Evolutionary conservation across 495 filamentous ascomycete species (phyloP).

Genomic region (Aspergillus asperescens): DNA sequence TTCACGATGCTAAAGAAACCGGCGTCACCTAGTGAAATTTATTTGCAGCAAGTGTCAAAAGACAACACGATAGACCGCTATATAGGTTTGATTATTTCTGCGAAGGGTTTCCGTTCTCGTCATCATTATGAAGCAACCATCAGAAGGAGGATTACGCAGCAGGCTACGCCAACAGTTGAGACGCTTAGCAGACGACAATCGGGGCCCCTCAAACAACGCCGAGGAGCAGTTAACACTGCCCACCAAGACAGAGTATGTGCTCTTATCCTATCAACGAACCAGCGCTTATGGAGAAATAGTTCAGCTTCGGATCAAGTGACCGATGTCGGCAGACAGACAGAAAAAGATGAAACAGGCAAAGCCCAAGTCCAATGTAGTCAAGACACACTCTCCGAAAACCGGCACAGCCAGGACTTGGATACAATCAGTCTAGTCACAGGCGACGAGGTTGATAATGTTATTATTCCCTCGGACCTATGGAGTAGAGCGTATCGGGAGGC

Average conservation of each 20-base stretch:
- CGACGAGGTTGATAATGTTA: neutral
- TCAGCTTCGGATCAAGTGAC: neutral
- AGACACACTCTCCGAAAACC: neutral
- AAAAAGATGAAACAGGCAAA: neutral
- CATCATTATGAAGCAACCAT: neutral
- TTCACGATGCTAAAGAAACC: too few species aligned
- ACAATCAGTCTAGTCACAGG: neutral
- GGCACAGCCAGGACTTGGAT: neutral
- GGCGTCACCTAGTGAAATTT: too few species aligned
- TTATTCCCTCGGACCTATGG: neutral
- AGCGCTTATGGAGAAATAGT: neutral
- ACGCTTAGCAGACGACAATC: neutral
- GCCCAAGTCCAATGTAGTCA: neutral
- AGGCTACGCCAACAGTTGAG: neutral
- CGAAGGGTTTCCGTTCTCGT: neutral
- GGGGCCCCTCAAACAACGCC: neutral
- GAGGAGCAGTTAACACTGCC: neutral
- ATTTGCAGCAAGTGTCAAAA: too few species aligned
- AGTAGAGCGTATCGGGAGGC: slow-evolving; percentile 2
- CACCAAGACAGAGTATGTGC: neutral
- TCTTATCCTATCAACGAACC: neutral
- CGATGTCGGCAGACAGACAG: neutral
- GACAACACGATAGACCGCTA: too few species aligned
- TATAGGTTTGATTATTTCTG: too few species aligned
- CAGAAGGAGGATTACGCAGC: neutral